These are phyloP conservation scores for Thraustochytrium sp. DNA, from an alignment of 352 stramenopile species.

Conservation along the genomic window DNA sequence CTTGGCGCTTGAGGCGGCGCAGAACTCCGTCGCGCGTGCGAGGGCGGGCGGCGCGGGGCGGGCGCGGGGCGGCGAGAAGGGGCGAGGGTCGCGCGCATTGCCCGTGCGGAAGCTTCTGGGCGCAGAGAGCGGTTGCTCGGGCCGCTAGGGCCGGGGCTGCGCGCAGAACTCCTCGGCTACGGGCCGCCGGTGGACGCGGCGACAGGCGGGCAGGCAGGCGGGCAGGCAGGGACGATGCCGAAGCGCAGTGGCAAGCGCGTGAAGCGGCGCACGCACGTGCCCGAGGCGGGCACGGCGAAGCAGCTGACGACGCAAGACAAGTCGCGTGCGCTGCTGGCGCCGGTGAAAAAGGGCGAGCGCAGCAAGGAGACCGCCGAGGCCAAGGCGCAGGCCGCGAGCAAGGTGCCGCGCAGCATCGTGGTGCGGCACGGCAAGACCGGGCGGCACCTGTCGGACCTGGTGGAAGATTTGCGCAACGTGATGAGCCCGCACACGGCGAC, in stretches of 20 bases:
- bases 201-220: background rate
- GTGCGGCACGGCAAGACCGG: constrained; percentile 7
- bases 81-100: too few species aligned
- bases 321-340: background rate
- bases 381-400: background rate
- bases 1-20: too few species aligned
- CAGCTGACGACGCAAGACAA: background rate
- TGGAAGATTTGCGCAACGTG: constrained; percentile 82
- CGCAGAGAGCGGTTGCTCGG: too few species aligned
- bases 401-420: constrained; percentile 31
- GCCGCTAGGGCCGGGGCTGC: too few species aligned
- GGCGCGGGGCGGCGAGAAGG: too few species aligned
- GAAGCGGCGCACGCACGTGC: constrained; percentile 10
- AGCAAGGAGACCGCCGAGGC: background rate
- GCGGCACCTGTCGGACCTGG: constrained; percentile 53
- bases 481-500: constrained; percentile 90
- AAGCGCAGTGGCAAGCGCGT: background rate
- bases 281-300: background rate
- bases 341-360: background rate
- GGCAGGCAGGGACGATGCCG: background rate
- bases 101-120: too few species aligned
- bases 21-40: too few species aligned
- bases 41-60: too few species aligned
- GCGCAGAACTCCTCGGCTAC: too few species aligned
- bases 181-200: background rate